A percentile compares a stretch with the other conserved stretches of the same genome.
Conservation (phyloP, 495 filamentous ascomycete genomes). For the Hyaloscypha finlandica region DNA sequence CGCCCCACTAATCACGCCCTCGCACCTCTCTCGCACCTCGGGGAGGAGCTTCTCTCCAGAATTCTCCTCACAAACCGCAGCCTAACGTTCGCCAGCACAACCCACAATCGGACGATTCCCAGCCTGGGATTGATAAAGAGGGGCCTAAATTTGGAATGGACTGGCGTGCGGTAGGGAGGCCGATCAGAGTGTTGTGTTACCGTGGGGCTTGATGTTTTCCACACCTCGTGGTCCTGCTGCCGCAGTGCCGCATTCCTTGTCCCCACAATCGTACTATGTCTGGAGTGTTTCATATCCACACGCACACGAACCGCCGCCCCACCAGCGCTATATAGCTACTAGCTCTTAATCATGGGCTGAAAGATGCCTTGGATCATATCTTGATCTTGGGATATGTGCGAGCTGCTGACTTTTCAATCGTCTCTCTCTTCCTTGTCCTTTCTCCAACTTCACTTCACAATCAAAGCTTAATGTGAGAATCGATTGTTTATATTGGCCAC, state of each 20-base stretch:
- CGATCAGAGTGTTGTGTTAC: not conserved
- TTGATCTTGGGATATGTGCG: not conserved
- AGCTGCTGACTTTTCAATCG: not conserved
- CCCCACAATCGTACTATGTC: constrained; percentile 1
- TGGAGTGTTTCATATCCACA: not conserved
- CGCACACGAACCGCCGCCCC: not conserved
- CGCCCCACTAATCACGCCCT: not conserved
- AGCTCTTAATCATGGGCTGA: not conserved
- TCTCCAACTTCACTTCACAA: not conserved
- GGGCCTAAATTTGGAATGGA: not conserved
- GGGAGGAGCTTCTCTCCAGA: not conserved
- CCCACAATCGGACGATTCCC: not conserved
- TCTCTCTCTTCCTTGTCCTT: not conserved
- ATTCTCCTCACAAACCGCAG: not conserved
- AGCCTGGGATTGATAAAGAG: not conserved
- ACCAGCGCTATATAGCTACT: constrained; percentile 13
- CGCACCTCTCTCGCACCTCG: not conserved
- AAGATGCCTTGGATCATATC: not conserved
- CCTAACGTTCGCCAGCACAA: not conserved
- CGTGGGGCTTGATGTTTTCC: constrained; percentile 2
- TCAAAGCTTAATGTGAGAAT: not conserved
- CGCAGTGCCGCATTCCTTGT: not conserved
- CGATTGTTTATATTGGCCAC: not conserved
- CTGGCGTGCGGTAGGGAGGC: not conserved
- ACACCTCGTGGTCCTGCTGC: not conserved